phyloP scores from a whole-genome alignment of 1,284 basidiomycete genomes.

The Heterobasidion parviporum region DNA sequence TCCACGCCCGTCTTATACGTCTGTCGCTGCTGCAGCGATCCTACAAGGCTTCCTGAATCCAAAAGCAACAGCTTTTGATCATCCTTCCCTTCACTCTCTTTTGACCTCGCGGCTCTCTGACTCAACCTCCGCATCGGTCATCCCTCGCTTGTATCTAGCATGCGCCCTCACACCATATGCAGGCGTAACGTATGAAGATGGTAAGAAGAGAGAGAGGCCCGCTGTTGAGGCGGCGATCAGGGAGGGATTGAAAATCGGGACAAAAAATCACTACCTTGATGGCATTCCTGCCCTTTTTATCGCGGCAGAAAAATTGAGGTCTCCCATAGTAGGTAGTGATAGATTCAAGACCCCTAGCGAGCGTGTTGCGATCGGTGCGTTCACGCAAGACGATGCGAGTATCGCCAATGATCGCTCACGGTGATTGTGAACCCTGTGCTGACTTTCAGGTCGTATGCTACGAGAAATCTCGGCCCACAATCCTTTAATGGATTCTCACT shows the following conservation, averaged over 20 bases:
- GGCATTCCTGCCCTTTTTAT: conserved; percentile 67
- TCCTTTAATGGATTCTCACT: conserved; percentile 51
- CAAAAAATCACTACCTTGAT: conserved; percentile 69
- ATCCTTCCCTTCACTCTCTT: conserved; percentile 35
- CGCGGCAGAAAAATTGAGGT: conserved; percentile 40
- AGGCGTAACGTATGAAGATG: conserved; percentile 49
- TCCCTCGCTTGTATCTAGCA: conserved; percentile 67
- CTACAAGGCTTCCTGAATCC: conserved; percentile 41
- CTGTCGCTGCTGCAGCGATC: conserved; percentile 52
- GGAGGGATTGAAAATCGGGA: conserved; percentile 79
- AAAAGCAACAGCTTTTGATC: conserved; percentile 6
- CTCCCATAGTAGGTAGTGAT: conserved; percentile 28
- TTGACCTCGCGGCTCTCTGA: conserved; percentile 30
- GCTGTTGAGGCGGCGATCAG: conserved; percentile 68
- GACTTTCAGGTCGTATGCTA: conserved; percentile 51
- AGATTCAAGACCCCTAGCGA: conserved; percentile 33
- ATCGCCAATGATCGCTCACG: background rate
- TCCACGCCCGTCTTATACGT: conserved; percentile 26
- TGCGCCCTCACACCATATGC: conserved; percentile 61
- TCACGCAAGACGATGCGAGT: background rate
- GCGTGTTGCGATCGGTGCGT: conserved; percentile 53
- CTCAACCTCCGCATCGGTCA: conserved; percentile 28
- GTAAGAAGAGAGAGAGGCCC: conserved; percentile 51
- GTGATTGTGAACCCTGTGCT: background rate
- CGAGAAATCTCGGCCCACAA: conserved; percentile 64